Percentiles rank a stretch among this genome's conserved stretches.
phyloP scores from a whole-genome alignment of 176 grass and related monocot species.

The Dactylis glomerata region DNA sequence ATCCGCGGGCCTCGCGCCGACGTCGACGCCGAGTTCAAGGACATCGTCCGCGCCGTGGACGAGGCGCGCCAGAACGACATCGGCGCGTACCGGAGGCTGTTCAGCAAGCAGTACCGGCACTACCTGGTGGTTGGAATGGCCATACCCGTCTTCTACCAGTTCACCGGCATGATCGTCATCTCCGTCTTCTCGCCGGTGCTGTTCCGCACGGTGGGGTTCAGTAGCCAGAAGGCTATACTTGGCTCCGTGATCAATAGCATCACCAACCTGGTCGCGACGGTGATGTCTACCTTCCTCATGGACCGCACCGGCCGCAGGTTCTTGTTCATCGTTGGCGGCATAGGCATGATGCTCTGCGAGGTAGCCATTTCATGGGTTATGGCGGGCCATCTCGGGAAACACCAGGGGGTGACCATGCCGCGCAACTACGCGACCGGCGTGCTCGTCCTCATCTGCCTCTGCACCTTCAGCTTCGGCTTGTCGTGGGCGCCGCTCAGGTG shows the following conservation, averaged over 20 bases:
- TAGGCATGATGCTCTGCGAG: constrained; percentile 44
- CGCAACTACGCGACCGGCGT: constrained; percentile 37
- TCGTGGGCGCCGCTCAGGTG: constrained; percentile 61
- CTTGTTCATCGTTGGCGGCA: constrained; percentile 40
- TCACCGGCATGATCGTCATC: constrained; percentile 59
- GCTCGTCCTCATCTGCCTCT: constrained; percentile 42
- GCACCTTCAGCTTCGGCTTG: constrained; percentile 49
- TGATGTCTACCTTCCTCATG: constrained; percentile 29
- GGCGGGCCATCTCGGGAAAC: constrained; percentile 31
- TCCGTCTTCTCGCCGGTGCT: constrained; percentile 52
- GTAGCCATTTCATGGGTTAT: constrained; percentile 42
- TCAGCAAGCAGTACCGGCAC: constrained; percentile 31
- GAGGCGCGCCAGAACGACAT: constrained; percentile 30
- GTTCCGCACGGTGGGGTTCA: constrained; percentile 66
- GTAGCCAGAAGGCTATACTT: constrained; percentile 40
- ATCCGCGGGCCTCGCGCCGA: constrained; percentile 29
- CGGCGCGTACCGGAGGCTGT: constrained; percentile 48
- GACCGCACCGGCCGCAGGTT: constrained; percentile 44
- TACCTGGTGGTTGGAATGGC: constrained; percentile 49
- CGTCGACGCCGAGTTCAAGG: constrained; percentile 53
- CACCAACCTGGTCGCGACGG: constrained; percentile 5
- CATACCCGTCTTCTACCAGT: constrained; percentile 44
- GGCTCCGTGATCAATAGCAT: constrained; percentile 42
- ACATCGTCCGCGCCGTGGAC: constrained; percentile 39
- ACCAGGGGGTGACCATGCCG: constrained; percentile 25